Conservation (phyloP, 2,329 filamentous ascomycete species). For the Davidsoniella virescens region DNA sequence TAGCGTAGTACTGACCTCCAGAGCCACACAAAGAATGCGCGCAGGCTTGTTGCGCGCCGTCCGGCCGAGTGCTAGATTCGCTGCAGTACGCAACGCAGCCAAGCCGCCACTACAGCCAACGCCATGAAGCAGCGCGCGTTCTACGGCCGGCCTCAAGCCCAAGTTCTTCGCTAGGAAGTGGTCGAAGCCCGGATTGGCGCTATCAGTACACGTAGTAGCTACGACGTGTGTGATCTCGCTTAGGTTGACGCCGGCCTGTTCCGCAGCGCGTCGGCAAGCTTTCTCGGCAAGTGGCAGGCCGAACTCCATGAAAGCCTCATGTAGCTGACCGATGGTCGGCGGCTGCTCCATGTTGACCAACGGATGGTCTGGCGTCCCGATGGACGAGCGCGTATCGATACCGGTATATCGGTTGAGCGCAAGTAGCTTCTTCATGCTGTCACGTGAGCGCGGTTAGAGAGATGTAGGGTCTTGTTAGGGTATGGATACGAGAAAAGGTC, state of each 20-base stretch:
- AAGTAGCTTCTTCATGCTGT: conserved; percentile 45
- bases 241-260: conserved; percentile 34
- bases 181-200: conserved; percentile 52
- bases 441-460: background rate
- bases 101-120: conserved; percentile 51
- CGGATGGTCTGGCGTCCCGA: conserved; percentile 44
- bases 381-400: conserved; percentile 45
- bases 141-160: conserved; percentile 38
- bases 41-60: conserved; percentile 42
- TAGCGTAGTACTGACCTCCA: conserved; percentile 45
- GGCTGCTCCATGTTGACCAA: conserved; percentile 36
- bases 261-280: conserved; percentile 38
- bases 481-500: background rate
- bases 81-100: conserved; percentile 44
- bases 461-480: background rate
- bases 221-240: conserved; percentile 49
- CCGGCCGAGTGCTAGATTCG: conserved; percentile 49
- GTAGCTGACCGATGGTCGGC: conserved; percentile 39
- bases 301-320: conserved; percentile 37
- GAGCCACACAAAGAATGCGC: conserved; percentile 46
- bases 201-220: conserved; percentile 52
- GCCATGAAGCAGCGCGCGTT: conserved; percentile 50
- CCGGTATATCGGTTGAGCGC: conserved; percentile 49
- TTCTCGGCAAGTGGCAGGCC: conserved; percentile 41
- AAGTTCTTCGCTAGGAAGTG: conserved; percentile 45